A percentile compares a stretch with the other conserved stretches of the same genome.
These are phyloP conservation scores for Phytopythium montanum DNA, from an alignment of 352 stramenopile genomes.

Conservation along the genomic window DNA sequence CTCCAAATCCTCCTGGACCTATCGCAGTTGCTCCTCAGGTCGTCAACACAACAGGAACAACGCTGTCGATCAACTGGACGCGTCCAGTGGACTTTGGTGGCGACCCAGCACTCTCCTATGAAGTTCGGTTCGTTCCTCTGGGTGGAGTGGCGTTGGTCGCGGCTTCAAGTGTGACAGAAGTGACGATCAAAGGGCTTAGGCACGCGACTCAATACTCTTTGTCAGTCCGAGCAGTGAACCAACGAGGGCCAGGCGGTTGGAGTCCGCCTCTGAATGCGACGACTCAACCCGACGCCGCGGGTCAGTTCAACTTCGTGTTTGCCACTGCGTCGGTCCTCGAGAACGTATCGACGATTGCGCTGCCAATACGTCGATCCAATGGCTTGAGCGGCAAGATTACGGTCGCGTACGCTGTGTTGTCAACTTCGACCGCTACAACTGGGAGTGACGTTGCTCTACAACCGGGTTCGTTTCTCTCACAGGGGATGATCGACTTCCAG, in stretches of 20 bases:
- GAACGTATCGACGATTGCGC: conserved; percentile 26
- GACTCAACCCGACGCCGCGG: conserved; percentile 49
- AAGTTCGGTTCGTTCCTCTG: conserved; percentile 18
- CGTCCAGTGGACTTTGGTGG: conserved; percentile 44
- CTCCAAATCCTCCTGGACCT: conserved; percentile 28
- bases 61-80: conserved; percentile 32
- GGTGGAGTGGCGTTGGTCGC: not conserved
- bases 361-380: conserved; percentile 33
- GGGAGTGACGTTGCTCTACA: conserved; percentile 34
- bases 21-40: conserved; percentile 24
- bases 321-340: conserved; percentile 26
- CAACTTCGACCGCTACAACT: conserved; percentile 18
- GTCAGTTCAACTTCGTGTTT: conserved; percentile 41
- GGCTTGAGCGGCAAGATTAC: conserved; percentile 43
- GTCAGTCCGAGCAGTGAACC: conserved; percentile 33
- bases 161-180: conserved; percentile 8
- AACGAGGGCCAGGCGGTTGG: conserved; percentile 25
- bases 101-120: conserved; percentile 23
- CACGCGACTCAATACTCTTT: conserved; percentile 36
- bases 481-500: conserved; percentile 29
- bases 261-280: conserved; percentile 16
- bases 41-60: conserved; percentile 25
- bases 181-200: conserved; percentile 19
- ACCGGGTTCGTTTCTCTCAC: conserved; percentile 8
- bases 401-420: conserved; percentile 19